Conservation (phyloP, 805 yeast species). For the Candida sakaeoensis region DNA sequence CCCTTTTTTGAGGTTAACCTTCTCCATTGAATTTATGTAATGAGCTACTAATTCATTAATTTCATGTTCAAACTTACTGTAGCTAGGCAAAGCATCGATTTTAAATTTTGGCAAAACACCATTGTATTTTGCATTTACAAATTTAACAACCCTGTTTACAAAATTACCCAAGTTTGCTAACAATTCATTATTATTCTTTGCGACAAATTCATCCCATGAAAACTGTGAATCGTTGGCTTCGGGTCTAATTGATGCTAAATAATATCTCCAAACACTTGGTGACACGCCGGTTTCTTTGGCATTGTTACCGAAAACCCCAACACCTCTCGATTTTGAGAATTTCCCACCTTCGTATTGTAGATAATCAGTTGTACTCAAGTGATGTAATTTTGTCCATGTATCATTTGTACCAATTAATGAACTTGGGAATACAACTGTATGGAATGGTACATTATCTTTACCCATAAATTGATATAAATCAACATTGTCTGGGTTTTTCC, state of each 20-base stretch:
- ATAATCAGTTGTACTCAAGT: slow-evolving; percentile 91
- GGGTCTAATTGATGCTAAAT: slow-evolving; percentile 88
- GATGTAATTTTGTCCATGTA: slow-evolving; percentile 86
- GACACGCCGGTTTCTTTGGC: slow-evolving; percentile 91
- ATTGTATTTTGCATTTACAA: slow-evolving; percentile 83
- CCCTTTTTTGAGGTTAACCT: slow-evolving; percentile 80
- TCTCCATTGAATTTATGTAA: slow-evolving; percentile 73
- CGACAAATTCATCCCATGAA: slow-evolving; percentile 94
- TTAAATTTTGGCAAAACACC: slow-evolving; percentile 79
- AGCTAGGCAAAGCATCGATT: slow-evolving; percentile 44
- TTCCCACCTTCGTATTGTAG: slow-evolving; percentile 97
- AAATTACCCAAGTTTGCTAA: slow-evolving; percentile 96
- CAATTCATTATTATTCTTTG: slow-evolving; percentile 89
- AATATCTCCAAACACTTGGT: slow-evolving; percentile 97
- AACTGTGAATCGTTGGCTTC: slow-evolving; percentile 95
- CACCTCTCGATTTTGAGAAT: slow-evolving; percentile 95
- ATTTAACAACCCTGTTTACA: slow-evolving; percentile 90
- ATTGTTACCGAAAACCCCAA: slow-evolving; percentile 97
- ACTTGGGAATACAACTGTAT: slow-evolving; percentile 96
- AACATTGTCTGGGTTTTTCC: slow-evolving; percentile 90
- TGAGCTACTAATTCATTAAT: slow-evolving; percentile 56
- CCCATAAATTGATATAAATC: slow-evolving; percentile 97
- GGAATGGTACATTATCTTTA: slow-evolving; percentile 98
- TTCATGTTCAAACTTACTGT: slow-evolving; percentile 47
- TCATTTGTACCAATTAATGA: slow-evolving; percentile 85